A percentile compares a stretch with the other conserved stretches of the same genome.
These are phyloP conservation scores for Toxoplasma gondii DNA, from an alignment of 169 alveolate genomes.

Conservation along the genomic window DNA sequence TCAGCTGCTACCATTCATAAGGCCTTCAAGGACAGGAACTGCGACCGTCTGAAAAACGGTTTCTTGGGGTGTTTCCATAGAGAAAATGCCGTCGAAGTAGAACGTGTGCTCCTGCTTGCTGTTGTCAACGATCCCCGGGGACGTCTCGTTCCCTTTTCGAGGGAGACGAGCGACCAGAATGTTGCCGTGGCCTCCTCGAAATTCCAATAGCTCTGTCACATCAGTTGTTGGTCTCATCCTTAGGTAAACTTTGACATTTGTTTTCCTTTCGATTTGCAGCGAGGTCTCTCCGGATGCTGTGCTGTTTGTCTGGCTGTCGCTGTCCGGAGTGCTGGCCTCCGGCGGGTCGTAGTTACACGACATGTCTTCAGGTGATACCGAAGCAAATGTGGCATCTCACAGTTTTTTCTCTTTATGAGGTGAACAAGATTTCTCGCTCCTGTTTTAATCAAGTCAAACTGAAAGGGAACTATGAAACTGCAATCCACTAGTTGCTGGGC, in stretches of 20 bases:
- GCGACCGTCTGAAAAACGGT: conserved; percentile 87
- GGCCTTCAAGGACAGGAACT: conserved; percentile 57
- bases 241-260: conserved; percentile 59
- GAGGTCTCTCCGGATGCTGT: not conserved
- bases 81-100: conserved; percentile 82
- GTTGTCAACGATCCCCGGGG: conserved; percentile 76
- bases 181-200: not conserved
- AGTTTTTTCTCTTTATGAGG: no score
- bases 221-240: conserved; percentile 64
- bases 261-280: not conserved
- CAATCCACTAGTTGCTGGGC: no score
- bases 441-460: no score
- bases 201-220: conserved; percentile 19
- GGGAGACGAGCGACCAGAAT: conserved; percentile 19
- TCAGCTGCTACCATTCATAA: conserved; percentile 32
- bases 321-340: not conserved
- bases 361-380: not conserved
- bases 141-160: conserved; percentile 15
- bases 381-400: not conserved
- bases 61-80: conserved; percentile 81
- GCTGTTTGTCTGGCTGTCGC: no score
- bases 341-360: not conserved
- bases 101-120: conserved; percentile 75
- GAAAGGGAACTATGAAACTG: no score
- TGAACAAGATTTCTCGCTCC: no score